phyloP scores from a whole-genome alignment of 164 flowering plant genomes.

The Aristolochia californica region DNA sequence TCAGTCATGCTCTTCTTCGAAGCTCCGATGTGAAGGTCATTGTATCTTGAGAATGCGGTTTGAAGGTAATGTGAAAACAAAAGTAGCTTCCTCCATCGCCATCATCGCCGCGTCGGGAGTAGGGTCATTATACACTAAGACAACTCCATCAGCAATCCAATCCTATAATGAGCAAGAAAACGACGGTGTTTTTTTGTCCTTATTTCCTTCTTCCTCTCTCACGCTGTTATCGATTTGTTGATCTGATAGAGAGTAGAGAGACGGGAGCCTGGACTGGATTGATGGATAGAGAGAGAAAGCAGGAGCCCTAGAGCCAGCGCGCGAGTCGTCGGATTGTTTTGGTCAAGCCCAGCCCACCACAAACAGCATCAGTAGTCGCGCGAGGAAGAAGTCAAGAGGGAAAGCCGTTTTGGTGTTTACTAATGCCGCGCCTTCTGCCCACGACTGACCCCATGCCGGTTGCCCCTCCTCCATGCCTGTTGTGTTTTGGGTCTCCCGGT shows the following conservation, averaged over 20 bases:
- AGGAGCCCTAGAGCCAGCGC: background rate
- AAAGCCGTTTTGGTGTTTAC: background rate
- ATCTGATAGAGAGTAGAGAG: background rate
- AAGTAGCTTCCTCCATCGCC: too few species aligned
- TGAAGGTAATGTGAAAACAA: too few species aligned
- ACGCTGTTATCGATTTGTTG: background rate
- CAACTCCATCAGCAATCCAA: too few species aligned
- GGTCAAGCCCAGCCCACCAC: background rate
- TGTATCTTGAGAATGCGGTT: too few species aligned
- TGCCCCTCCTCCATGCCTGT: too few species aligned
- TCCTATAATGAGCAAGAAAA: too few species aligned
- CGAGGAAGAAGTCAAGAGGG: background rate
- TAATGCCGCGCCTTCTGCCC: too few species aligned
- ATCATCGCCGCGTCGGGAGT: too few species aligned
- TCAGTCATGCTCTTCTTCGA: slow-evolving; percentile 40
- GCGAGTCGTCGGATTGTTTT: background rate
- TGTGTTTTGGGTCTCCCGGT: too few species aligned
- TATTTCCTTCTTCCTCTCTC: background rate
- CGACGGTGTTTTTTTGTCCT: background rate
- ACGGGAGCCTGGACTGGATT: background rate
- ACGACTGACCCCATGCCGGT: too few species aligned
- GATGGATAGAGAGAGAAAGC: slow-evolving; percentile 1
- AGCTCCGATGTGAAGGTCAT: too few species aligned
- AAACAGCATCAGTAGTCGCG: background rate
- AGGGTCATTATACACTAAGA: too few species aligned